These are phyloP conservation scores for Picea abies DNA, from an alignment of 83 land plant genomes.

Conservation along the genomic window DNA sequence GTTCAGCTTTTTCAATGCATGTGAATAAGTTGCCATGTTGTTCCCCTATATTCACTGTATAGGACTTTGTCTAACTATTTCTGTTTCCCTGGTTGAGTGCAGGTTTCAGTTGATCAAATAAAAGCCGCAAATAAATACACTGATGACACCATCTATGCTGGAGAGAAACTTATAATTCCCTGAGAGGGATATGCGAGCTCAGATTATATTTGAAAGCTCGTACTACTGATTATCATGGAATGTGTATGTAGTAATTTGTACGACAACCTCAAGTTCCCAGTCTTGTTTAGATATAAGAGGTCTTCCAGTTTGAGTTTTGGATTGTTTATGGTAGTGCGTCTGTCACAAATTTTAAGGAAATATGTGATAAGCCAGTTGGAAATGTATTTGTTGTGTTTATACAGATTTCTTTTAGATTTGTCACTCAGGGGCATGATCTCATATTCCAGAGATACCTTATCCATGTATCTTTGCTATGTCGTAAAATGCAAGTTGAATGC, in stretches of 20 bases:
- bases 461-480: background rate
- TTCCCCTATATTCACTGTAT: background rate
- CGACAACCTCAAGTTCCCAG: background rate
- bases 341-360: background rate
- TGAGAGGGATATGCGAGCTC: background rate
- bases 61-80: background rate
- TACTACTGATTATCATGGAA: background rate
- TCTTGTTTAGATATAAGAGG: background rate
- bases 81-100: conserved; percentile 4
- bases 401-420: background rate
- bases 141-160: conserved; percentile 11
- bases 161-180: conserved; percentile 10
- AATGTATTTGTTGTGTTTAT: background rate
- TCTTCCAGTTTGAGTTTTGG: background rate
- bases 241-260: background rate
- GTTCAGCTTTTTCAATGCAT: background rate
- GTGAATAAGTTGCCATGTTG: background rate
- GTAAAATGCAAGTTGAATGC: background rate
- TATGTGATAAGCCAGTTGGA: background rate
- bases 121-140: conserved; percentile 5
- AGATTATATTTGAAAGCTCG: conserved; percentile 5
- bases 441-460: background rate
- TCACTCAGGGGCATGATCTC: background rate
- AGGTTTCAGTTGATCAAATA: conserved; percentile 15
- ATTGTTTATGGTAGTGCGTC: background rate